Evolutionary conservation across 1,284 basidiomycete species (phyloP), one percentile per base, ranked within the genome.

Genomic region (Moniliophthora roreri): DNA sequence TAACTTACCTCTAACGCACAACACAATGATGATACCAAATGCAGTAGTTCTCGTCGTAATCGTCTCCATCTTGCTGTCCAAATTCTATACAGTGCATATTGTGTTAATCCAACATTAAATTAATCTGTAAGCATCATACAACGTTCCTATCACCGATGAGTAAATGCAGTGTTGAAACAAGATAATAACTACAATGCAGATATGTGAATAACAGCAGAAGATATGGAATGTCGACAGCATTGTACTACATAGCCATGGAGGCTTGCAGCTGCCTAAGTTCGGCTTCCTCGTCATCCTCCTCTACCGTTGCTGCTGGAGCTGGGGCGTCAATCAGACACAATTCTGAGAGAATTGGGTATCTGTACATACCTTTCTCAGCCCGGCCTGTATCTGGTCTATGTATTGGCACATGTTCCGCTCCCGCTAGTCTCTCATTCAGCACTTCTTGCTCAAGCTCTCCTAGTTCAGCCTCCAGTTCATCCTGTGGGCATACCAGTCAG

Each of bases 181-280:
- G 41, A 44, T 44, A 44, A 46, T 45, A 50, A 37, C n/a, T 39
- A 52, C 45, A 52, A n/a, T 52, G 51, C 44, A 40, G 32, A 36
- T 36, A 52, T 46, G 36, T 50, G 35, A 46, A 24, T 39, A 48
- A 45, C 44, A 26, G 42, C 28, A 40, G 42, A 49, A 21, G 46
- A 48, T 20, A 47, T 53, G 38, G 36, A 45, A 51, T n/a, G n/a
- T n/a, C n/a, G n/a, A n/a, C n/a, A n/a, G n/a, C n/a, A n/a, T n/a
- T n/a, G 36, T 38, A 53, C 40, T 56, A 60, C 50, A 54, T 47
- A 37, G 54, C 54, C 52, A 54, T 45, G 20, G 54, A 54, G 16
- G 94, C 95, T 75, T 98, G 96, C 62, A 99, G 77, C 69, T 93
- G 87, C 69, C 84, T 85, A 66, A 99, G 85, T 72, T 98, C 89